Percentiles rank a stretch among this genome's conserved stretches.
phyloP scores from a whole-genome alignment of 1,284 basidiomycete genomes.

The Cerioporus squamosus region DNA sequence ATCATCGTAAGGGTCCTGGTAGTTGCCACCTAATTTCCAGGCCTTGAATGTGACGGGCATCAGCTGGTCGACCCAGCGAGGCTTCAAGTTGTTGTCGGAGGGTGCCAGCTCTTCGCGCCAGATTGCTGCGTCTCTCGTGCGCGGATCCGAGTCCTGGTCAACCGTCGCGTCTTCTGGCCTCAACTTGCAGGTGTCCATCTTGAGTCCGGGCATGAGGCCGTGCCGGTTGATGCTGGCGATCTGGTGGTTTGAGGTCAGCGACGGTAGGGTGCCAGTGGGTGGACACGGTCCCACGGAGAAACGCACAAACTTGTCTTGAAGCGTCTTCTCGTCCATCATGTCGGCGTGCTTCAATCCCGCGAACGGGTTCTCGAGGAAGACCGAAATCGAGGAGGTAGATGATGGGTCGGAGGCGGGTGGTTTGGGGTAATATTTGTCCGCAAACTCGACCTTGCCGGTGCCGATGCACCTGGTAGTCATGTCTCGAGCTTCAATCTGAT shows the following conservation, averaged over 20 bases:
- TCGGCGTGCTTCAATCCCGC: background rate
- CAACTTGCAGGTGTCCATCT: background rate
- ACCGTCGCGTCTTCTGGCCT: background rate
- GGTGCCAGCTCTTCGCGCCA: background rate
- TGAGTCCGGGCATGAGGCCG: background rate
- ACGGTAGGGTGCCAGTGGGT: background rate
- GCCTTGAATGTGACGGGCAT: slow-evolving; percentile 7
- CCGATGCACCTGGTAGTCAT: no score
- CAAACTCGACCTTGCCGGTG: no score
- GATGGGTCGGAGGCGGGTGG: no score
- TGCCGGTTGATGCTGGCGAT: background rate
- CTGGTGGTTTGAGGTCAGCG: background rate
- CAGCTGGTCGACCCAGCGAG: background rate
- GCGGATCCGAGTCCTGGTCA: no score
- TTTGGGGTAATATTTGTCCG: no score
- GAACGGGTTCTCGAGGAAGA: background rate
- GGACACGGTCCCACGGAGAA: background rate
- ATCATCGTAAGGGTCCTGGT: slow-evolving; percentile 7
- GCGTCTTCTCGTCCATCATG: background rate
- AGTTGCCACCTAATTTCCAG: no score
- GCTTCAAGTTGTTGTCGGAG: background rate
- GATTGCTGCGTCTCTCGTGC: slow-evolving; percentile 1
- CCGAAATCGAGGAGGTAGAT: background rate
- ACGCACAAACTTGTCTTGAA: background rate
- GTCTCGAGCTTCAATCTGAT: no score